A percentile compares a stretch with the other conserved stretches of the same genome.
These are phyloP conservation scores for Leccinum solheimii DNA, from an alignment of 1,284 basidiomycete genomes.

Conservation along the genomic window DNA sequence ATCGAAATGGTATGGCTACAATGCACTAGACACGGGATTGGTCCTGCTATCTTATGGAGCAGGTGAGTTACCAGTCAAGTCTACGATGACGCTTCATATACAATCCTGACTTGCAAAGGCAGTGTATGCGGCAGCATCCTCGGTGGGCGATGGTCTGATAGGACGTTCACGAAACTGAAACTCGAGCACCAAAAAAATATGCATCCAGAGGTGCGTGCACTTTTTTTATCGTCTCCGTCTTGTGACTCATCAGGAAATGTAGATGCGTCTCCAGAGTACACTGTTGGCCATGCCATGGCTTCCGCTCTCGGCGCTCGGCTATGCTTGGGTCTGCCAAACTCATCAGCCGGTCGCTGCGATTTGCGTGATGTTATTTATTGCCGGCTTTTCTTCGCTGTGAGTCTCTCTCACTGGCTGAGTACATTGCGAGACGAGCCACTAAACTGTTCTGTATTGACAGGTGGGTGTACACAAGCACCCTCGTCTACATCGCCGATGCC, in stretches of 20 bases:
- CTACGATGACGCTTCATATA: not conserved
- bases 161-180: conserved; percentile 55
- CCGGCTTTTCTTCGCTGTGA: conserved; percentile 59
- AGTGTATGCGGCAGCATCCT: conserved; percentile 68
- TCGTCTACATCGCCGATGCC: conserved; percentile 79
- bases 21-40: conserved; percentile 73
- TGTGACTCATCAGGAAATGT: not conserved
- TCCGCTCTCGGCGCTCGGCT: conserved; percentile 62
- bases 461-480: conserved; percentile 67
- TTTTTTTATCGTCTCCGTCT: not conserved
- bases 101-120: conserved; percentile 41
- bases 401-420: not conserved
- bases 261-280: conserved; percentile 77
- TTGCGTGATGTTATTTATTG: conserved; percentile 61
- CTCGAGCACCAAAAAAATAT: conserved; percentile 58
- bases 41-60: conserved; percentile 74
- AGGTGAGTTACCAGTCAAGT: conserved; percentile 41
- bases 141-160: conserved; percentile 82
- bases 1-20: conserved; percentile 62
- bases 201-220: conserved; percentile 59
- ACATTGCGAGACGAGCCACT: not conserved
- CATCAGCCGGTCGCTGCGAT: conserved; percentile 65
- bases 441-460: conserved; percentile 36
- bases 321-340: conserved; percentile 75
- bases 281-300: conserved; percentile 53